Evolutionary conservation across 1,139 yeast genomes (phyloP).

Genomic region (Kodamaea plutei): DNA sequence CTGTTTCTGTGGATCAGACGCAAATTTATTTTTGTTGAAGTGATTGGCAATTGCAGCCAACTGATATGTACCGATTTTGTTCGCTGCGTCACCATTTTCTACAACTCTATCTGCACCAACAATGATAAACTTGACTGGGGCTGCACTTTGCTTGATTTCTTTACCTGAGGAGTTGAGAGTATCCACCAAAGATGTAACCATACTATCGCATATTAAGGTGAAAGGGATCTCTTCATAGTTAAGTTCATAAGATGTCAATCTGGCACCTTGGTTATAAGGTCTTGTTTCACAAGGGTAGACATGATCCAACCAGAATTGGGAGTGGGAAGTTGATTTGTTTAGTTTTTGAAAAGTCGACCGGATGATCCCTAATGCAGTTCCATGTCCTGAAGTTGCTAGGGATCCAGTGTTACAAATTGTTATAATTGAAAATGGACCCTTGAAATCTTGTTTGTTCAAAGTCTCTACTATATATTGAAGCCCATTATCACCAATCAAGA

Average conservation of each 20-base stretch:
- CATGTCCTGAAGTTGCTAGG: slow-evolving; percentile 94
- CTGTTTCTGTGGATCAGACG: slow-evolving; percentile 41
- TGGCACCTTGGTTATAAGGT: slow-evolving; percentile 95
- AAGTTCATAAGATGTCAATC: slow-evolving; percentile 87
- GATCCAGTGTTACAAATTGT: slow-evolving; percentile 90
- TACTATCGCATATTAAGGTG: slow-evolving; percentile 84
- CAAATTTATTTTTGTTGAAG: slow-evolving; percentile 27
- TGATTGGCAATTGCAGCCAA: slow-evolving; percentile 61
- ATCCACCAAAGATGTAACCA: slow-evolving; percentile 74
- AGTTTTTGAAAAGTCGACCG: slow-evolving; percentile 60
- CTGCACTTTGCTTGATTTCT: slow-evolving; percentile 23
- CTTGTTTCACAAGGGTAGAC: slow-evolving; percentile 92
- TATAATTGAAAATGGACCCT: slow-evolving; percentile 70
- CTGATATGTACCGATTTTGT: slow-evolving; percentile 95
- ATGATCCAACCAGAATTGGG: slow-evolving; percentile 49
- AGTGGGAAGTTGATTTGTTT: slow-evolving; percentile 19
- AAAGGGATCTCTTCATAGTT: slow-evolving; percentile 84
- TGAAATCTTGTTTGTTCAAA: slow-evolving; percentile 45
- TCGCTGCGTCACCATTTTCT: slow-evolving; percentile 89
- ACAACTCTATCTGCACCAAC: slow-evolving; percentile 99
- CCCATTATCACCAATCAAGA: slow-evolving; percentile 77
- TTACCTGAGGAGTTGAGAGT: slow-evolving; percentile 20
- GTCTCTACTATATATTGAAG: slow-evolving; percentile 56
- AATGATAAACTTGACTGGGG: slow-evolving; percentile 77
- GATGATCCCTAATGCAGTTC: slow-evolving; percentile 91